Conservation (phyloP, 1,139 yeast genomes). For the Candida neerlandica region DNA sequence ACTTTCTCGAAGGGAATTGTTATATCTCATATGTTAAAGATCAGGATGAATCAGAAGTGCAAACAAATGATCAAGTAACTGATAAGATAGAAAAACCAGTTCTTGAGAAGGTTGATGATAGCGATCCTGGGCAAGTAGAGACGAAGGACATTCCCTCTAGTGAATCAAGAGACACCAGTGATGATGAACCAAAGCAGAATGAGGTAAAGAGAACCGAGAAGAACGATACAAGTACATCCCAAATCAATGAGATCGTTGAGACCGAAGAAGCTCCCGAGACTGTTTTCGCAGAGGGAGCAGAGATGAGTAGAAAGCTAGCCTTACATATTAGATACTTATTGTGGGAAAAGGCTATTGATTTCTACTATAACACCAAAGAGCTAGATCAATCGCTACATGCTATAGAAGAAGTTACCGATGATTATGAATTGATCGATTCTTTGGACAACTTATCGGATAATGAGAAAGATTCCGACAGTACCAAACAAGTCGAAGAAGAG, state of each 20-base stretch:
- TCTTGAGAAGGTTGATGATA: constrained; percentile 6
- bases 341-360: constrained; percentile 75
- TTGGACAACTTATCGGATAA: constrained; percentile 27
- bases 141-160: constrained; percentile 15
- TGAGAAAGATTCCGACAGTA: constrained; percentile 15
- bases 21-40: constrained; percentile 25
- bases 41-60: constrained; percentile 10
- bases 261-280: constrained; percentile 21
- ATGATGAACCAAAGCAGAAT: constrained; percentile 5
- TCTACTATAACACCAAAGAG: constrained; percentile 36
- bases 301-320: constrained; percentile 56
- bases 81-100: constrained; percentile 10
- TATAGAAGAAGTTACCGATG: constrained; percentile 40
- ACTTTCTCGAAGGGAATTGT: constrained; percentile 57
- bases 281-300: constrained; percentile 50
- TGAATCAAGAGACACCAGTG: constrained; percentile 2
- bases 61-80: not conserved
- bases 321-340: constrained; percentile 66
- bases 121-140: constrained; percentile 10
- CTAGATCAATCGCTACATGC: constrained; percentile 29
- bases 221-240: not conserved
- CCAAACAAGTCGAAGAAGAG: constrained; percentile 19
- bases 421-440: constrained; percentile 40
- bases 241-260: constrained; percentile 13
- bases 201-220: constrained; percentile 10